A percentile compares a stretch with the other conserved stretches of the same genome.
These are phyloP conservation scores for Botrytis medusae DNA, from an alignment of 2,329 filamentous ascomycete species.

Conservation along the genomic window DNA sequence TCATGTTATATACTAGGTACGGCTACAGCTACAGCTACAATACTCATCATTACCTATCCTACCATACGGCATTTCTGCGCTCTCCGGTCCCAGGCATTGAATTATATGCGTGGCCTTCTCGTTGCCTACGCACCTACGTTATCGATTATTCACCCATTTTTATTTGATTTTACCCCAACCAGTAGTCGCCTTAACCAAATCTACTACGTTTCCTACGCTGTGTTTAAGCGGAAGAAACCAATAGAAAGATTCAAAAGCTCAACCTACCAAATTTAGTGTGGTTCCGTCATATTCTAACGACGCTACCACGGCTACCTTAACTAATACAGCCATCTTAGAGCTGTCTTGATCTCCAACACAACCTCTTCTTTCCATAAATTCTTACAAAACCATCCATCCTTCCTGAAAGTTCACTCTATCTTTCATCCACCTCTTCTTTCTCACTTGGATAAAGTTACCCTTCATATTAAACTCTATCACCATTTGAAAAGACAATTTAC, in stretches of 20 bases:
- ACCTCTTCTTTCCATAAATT: constrained; percentile 6
- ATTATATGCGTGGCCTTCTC: constrained; percentile 18
- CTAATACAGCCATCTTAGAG: constrained; percentile 2
- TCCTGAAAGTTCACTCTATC: constrained; percentile 1
- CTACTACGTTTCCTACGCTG: neutral
- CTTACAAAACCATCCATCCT: neutral
- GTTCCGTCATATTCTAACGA: constrained; percentile 23
- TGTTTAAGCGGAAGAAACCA: constrained; percentile 21
- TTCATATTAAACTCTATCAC: neutral
- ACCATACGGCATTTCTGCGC: neutral
- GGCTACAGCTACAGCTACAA: no score
- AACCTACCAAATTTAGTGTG: constrained; percentile 10
- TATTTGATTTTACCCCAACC: neutral
- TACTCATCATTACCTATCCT: no score
- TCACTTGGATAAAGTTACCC: neutral
- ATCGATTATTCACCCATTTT: constrained; percentile 1
- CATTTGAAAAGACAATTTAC: neutral
- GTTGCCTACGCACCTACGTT: constrained; percentile 4
- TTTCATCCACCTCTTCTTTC: constrained; percentile 1
- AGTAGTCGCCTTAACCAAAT: neutral
- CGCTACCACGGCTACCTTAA: constrained; percentile 12
- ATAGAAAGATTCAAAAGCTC: constrained; percentile 13
- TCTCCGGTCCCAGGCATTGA: neutral
- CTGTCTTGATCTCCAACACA: constrained; percentile 22
- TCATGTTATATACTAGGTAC: neutral